Evolutionary conservation across 208 protist genomes (phyloP), one percentile per base, ranked within the genome.

Genomic region (Lotmaria passim): DNA sequence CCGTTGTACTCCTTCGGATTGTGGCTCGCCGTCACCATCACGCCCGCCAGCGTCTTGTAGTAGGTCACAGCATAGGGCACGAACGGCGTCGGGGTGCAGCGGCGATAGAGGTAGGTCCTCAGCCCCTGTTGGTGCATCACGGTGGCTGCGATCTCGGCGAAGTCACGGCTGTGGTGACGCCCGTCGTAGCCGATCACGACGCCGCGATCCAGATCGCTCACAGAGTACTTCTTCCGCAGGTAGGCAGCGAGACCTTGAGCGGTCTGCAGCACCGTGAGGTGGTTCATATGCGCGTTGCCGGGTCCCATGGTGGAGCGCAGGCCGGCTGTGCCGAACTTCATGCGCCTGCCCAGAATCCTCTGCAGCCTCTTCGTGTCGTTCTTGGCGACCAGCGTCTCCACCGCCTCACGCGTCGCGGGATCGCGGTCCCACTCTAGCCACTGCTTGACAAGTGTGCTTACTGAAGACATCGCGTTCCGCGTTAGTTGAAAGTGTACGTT

Each of bases 1-100:
- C 99, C 99, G 82, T 99, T 99, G 89, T 99, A 97, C 31, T 96
- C 75, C 81, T 99, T 99, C 17, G 99, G 98, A 85, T 99, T 99
- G 85, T 99, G 99, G 53, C 94, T 98, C 24, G 98, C 98, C n/a
- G 98, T 99, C 34, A 99, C 90, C 97, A 99, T 98, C 28, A 99
- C 84, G 30, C 98, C 98, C 19, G 85, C 94, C 5, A 90, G 53
- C 26, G 80, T 86, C 57, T 71, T 66, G 51, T 81, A 76, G 31
- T 84, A 61, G 14, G 61, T 73, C 15, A 97, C 78, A 24, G 81
- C 78, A 52, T 90, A 97, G 15, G 94, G 84, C 34, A 98, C 97
- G 71, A 97, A 95, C 15, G 98, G 97, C 12, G 98, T 99, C 30
- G 91, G 82, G 19, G 91, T 82, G n/a, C 97, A 78, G 43, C 68